Evolutionary conservation across 331 rosid species (phyloP).

Genomic region (Rhamnella rubrinervis): DNA sequence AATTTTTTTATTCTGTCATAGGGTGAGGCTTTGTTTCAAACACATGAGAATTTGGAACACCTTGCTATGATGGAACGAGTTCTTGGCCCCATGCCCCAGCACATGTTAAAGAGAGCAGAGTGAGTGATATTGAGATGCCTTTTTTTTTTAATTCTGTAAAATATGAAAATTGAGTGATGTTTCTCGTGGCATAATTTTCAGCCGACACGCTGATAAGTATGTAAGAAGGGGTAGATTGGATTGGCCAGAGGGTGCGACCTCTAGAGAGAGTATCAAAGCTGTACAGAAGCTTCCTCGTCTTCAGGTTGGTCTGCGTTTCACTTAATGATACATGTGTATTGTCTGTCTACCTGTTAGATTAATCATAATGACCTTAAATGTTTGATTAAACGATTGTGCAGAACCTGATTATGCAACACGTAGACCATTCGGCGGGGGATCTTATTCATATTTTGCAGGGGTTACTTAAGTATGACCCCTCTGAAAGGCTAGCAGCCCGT

Average conservation of each 20-base stretch:
- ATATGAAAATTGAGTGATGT: no score
- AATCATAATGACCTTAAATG: no score
- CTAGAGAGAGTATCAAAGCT: constrained; percentile 89
- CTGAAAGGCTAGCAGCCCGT: constrained; percentile 58
- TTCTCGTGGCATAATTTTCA: constrained; percentile 4
- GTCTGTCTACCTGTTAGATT: not conserved
- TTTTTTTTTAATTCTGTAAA: not conserved
- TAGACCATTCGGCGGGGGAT: constrained; percentile 95
- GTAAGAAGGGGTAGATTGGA: constrained; percentile 80
- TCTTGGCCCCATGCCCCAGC: constrained; percentile 68
- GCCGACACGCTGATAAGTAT: constrained; percentile 89
- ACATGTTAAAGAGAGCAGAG: constrained; percentile 72
- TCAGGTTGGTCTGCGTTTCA: constrained; percentile 53
- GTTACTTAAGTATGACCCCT: constrained; percentile 73
- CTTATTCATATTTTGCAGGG: constrained; percentile 90
- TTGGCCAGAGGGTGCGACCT: constrained; percentile 94
- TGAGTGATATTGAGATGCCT: constrained; percentile 30
- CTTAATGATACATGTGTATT: not conserved
- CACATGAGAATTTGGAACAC: constrained; percentile 94
- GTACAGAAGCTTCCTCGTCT: constrained; percentile 77
- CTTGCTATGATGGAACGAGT: constrained; percentile 98
- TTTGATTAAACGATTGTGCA: constrained; percentile 25
- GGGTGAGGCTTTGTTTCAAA: constrained; percentile 98
- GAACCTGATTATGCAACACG: constrained; percentile 94
- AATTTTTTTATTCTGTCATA: constrained; percentile 7